Base-by-base conservation (phyloP, 345 rosid species). In the Eucalyptus pauciflora region DNA sequence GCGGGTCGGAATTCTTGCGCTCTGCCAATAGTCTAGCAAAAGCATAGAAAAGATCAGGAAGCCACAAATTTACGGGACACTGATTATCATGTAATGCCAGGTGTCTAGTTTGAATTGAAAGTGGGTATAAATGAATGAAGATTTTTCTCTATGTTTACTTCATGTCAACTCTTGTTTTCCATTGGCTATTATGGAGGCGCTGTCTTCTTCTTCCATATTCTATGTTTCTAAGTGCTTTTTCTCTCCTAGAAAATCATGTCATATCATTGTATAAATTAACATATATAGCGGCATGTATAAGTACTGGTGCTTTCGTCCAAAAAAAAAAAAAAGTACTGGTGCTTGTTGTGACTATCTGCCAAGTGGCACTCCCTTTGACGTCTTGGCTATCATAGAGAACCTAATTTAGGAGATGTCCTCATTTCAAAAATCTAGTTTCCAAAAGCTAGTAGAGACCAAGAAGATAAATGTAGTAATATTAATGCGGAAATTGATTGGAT, bases 401-500 rank as follows among this genome's bases (percentile, higher is more conserved):
- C 20, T 15, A 31, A 8, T 67, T 15, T 8, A 67, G 79, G 6
- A 67, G 3, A 31, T 67, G 33, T 31, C 8, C 18, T 67, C 18
- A 0, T 58, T 58, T 3, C 14, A 11, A 58, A 25, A 24, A 37
- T 58, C 13, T 58, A 58, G 4, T 58, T 25, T 58, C 25, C 3
- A 2, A 0, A 60, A 25, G 31, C n/a, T 1, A 25, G n/a, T 25
- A 60, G 4, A 60, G 67, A 1, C 4, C 1, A 1, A 60, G 31
- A 60, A 60, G 29, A 56, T 56, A 22, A 54, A 56, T 56, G 0
- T 56, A 0, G 29, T 56, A 24, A 56, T 3, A 9, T 56, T 56
- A 2, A 56, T 56, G 62, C 0, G 0, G 29, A 56, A 24, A 56
- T 1, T 56, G 1, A 4, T 4, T 0, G 13, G 6, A 56, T 22